These are phyloP conservation scores for Sporothrix curviconia DNA, from an alignment of 2,329 filamentous ascomycete genomes.

Conservation along the genomic window DNA sequence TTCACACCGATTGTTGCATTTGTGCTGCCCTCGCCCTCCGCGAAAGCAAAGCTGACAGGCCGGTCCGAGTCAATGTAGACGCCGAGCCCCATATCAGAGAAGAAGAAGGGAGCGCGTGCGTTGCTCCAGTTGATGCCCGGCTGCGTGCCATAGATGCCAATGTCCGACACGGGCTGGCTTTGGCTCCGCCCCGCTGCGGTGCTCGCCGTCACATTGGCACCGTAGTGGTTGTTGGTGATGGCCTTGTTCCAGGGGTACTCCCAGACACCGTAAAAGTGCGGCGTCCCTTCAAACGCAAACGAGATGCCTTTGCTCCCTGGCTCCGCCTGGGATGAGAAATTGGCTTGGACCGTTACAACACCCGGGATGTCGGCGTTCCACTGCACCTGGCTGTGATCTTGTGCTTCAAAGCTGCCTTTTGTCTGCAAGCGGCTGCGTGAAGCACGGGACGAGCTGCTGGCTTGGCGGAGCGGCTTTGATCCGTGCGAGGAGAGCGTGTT, in stretches of 20 bases:
- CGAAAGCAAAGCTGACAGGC: conserved; percentile 28
- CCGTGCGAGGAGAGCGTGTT: not conserved
- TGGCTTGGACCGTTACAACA: not conserved
- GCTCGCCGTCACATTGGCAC: not conserved
- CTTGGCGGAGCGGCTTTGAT: too few species aligned
- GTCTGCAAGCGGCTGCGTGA: too few species aligned
- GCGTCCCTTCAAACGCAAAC: not conserved
- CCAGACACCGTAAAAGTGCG: conserved; percentile 14
- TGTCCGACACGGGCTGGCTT: not conserved
- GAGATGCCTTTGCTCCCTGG: not conserved
- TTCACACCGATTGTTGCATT: conserved; percentile 27
- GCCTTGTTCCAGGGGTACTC: conserved; percentile 17
- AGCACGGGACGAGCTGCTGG: too few species aligned
- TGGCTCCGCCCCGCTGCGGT: not conserved
- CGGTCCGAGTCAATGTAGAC: conserved; percentile 28
- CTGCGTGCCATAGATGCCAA: conserved; percentile 23
- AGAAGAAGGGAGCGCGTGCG: conserved; percentile 30
- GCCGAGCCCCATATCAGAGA: conserved; percentile 27
- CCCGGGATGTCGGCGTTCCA: conserved; percentile 1
- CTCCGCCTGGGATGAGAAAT: not conserved
- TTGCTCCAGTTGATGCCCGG: conserved; percentile 30
- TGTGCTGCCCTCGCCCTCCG: conserved; percentile 5
- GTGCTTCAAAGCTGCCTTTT: not conserved
- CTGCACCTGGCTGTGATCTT: not conserved
- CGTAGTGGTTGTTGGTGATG: conserved; percentile 12